Conservation (phyloP, 441 rosid species). For the Biscutella laevigata region DNA sequence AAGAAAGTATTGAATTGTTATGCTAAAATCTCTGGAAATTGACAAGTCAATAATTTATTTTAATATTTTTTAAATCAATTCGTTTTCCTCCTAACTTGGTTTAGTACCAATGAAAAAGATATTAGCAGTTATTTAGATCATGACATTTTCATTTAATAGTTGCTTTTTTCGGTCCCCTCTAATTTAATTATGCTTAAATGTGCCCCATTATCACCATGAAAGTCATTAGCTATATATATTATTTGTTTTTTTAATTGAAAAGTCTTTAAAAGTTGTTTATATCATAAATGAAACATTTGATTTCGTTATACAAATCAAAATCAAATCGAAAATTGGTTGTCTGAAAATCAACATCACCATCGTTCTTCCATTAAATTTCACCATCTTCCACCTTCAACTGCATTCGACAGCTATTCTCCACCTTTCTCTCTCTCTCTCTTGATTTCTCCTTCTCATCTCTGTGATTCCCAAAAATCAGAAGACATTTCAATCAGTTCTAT, state of each 20-base stretch:
- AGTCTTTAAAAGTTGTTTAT: not conserved
- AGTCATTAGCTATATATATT: no score
- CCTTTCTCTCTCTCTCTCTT: conserved; percentile 24
- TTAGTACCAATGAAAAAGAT: not conserved
- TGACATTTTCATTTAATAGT: conserved; percentile 4
- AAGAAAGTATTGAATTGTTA: not conserved
- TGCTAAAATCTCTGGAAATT: not conserved
- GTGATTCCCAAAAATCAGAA: not conserved
- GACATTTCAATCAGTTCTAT: no score
- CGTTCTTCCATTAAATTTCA: conserved; percentile 24
- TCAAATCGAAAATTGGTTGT: no score
- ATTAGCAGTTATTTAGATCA: conserved; percentile 9
- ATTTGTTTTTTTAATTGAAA: no score
- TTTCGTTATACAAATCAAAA: no score
- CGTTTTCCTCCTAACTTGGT: not conserved
- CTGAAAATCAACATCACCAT: conserved; percentile 24
- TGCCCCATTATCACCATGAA: not conserved
- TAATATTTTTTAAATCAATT: not conserved
- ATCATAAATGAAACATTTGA: no score
- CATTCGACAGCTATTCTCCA: conserved; percentile 40
- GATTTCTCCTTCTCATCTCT: conserved; percentile 13
- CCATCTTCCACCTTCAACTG: conserved; percentile 33
- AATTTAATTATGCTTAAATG: not conserved
- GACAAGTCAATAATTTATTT: conserved; percentile 1
- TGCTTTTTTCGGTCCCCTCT: not conserved